Percentiles rank a stretch among this genome's conserved stretches.
These are phyloP conservation scores for Chalciporus sphaerocephalus DNA, from an alignment of 768 basidiomycete genomes.

Conservation along the genomic window DNA sequence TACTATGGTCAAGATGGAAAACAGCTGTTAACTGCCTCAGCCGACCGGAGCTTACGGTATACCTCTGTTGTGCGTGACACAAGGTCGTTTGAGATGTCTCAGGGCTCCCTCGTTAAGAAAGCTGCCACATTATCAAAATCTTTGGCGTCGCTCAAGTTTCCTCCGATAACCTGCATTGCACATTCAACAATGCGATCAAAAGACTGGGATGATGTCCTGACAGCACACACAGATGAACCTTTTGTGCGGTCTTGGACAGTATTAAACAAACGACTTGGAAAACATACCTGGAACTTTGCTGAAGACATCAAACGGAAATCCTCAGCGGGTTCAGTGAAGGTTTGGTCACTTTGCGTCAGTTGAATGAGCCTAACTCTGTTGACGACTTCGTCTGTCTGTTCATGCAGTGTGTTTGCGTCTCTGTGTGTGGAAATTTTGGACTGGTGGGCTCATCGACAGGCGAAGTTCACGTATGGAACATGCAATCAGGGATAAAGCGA, in stretches of 20 bases:
- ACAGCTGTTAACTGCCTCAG: constrained; percentile 81
- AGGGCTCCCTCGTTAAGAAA: constrained; percentile 85
- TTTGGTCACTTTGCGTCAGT: constrained; percentile 24
- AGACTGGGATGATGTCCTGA: constrained; percentile 97
- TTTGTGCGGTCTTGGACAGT: constrained; percentile 87
- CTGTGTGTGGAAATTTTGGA: constrained; percentile 95
- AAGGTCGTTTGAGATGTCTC: constrained; percentile 89
- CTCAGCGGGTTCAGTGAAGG: constrained; percentile 66
- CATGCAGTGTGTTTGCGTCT: constrained; percentile 73
- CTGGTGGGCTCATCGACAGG: constrained; percentile 80
- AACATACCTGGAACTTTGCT: constrained; percentile 60
- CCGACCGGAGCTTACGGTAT: constrained; percentile 84
- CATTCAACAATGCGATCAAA: constrained; percentile 78
- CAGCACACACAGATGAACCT: constrained; percentile 81
- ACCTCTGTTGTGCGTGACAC: constrained; percentile 95
- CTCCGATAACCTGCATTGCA: constrained; percentile 72
- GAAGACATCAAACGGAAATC: constrained; percentile 46
- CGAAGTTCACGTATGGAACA: constrained; percentile 87
- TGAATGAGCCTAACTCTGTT: not conserved
- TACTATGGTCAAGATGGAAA: constrained; percentile 99
- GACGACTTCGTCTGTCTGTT: not conserved
- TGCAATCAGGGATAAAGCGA: constrained; percentile 89
- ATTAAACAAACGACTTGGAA: constrained; percentile 74
- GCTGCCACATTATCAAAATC: constrained; percentile 75
- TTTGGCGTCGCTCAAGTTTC: constrained; percentile 77